Base-by-base conservation (phyloP, 495 filamentous ascomycete genomes). In the Penicillium coffeae region DNA sequence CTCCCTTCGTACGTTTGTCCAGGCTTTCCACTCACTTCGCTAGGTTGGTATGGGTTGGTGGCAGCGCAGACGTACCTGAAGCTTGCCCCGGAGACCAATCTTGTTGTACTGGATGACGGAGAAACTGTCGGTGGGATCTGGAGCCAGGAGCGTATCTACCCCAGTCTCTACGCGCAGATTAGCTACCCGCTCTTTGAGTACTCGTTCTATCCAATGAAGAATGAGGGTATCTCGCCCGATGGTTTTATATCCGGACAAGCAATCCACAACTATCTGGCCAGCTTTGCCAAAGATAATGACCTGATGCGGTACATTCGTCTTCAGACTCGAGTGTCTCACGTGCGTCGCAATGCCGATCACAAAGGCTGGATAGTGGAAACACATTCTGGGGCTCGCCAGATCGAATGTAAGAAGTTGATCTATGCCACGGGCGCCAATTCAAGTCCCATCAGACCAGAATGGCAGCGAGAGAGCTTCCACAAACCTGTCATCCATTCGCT, bases 41-140 rank as follows among this genome's bases (percentile, higher is more conserved):
- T 21, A 45, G 42, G 42, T 19, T 45, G 42, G 67, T 66, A 70
- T 56, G 81, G 81, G 16, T 68, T 83, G 13, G 65, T 66, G n/a
- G 57, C 68, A n/a, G 80, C 80, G 7, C 72, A 70, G 42, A 82
- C 76, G 21, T 83, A 77, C 51, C 67, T 77, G n/a, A 58, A 73
- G 37, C 51, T 77, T 20, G 58, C 73, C 30, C 76, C 78, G 12
- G 33, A 45, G 16, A 42, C 50, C 5, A 48, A 47, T 25, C 16
- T 63, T 7, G 10, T 70, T 5, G 47, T 82, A 5, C 49, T 79
- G 38, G 79, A 82, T 9, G 55, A 60, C 0, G 61, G 60, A 1
- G 39, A 60, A 0, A 65, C 68, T 0, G 56, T 85, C 8, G 84
- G 83, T 4, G 84, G 83, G n/a, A 70, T 74, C 44, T 86, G 82